Evolutionary conservation across 257 asterid species (phyloP).

Genomic region (Paraleonurus japonicus): DNA sequence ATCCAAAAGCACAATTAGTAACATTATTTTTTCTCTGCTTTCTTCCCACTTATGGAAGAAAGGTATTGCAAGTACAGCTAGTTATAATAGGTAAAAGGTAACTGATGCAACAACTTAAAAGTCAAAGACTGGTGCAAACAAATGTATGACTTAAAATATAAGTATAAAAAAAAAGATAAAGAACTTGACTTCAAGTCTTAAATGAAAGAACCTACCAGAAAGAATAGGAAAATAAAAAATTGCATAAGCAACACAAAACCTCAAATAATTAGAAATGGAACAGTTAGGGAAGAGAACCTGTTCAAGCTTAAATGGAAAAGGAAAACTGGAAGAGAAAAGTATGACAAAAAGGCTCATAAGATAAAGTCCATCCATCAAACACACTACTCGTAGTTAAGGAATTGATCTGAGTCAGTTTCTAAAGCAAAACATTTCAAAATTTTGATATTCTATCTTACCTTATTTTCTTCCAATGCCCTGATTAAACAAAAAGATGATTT

Average conservation of each 20-base stretch:
- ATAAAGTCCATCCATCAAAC: not conserved
- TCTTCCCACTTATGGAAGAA: not conserved
- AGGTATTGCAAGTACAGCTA: not conserved
- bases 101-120: constrained; percentile 4
- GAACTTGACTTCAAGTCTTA: no score
- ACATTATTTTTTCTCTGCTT: not conserved
- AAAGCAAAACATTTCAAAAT: not conserved
- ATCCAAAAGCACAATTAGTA: constrained; percentile 30
- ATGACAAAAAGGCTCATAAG: constrained; percentile 8
- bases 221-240: not conserved
- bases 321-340: not conserved
- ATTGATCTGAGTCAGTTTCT: not conserved
- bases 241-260: not conserved
- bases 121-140: not conserved
- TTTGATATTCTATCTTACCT: not conserved
- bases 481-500: not conserved
- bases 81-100: not conserved
- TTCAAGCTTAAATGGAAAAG: not conserved
- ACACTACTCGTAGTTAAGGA: not conserved
- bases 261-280: constrained; percentile 2
- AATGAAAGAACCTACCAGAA: not conserved
- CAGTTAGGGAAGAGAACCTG: not conserved
- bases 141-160: not conserved
- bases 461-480: not conserved
- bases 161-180: not conserved